Percentiles rank a stretch among this genome's conserved stretches.
Evolutionary conservation across 345 rosid species (phyloP).

Genomic region (Euclidium syriacum): DNA sequence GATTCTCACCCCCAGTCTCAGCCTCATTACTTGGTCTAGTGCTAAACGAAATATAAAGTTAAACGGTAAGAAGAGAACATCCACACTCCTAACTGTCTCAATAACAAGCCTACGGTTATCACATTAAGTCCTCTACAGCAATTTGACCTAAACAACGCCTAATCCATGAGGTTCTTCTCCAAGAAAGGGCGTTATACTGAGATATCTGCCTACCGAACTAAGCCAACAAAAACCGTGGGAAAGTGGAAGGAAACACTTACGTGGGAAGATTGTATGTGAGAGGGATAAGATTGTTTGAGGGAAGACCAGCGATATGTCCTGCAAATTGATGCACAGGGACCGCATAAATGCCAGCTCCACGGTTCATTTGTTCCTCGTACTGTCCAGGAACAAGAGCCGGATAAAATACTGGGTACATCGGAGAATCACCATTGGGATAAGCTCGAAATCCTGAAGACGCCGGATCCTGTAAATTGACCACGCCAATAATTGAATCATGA

Average conservation of each 20-base stretch:
- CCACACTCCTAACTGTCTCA: too few species aligned
- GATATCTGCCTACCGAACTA: background rate
- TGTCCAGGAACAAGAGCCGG: conserved; percentile 51
- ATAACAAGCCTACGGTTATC: background rate
- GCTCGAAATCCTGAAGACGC: conserved; percentile 34
- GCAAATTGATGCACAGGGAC: conserved; percentile 60
- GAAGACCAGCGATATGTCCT: conserved; percentile 59
- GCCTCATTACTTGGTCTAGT: conserved; percentile 27
- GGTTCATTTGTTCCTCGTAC: conserved; percentile 58
- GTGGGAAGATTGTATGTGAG: conserved; percentile 83
- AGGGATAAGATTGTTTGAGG: conserved; percentile 74
- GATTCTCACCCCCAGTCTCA: conserved; percentile 26
- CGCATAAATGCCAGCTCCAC: conserved; percentile 86
- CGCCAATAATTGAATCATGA: conserved; percentile 2
- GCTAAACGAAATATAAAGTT: conserved; percentile 4
- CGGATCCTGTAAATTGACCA: conserved; percentile 35
- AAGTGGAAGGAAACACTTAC: conserved; percentile 42
- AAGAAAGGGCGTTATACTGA: background rate
- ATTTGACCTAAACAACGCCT: background rate
- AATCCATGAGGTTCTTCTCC: background rate
- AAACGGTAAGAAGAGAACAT: too few species aligned
- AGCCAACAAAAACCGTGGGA: background rate
- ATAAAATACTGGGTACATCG: conserved; percentile 54
- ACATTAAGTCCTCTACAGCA: background rate
- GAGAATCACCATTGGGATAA: conserved; percentile 45